A percentile compares a stretch with the other conserved stretches of the same genome.
phyloP scores from a whole-genome alignment of 352 stramenopile species.

The Aphanomyces euteiches region DNA sequence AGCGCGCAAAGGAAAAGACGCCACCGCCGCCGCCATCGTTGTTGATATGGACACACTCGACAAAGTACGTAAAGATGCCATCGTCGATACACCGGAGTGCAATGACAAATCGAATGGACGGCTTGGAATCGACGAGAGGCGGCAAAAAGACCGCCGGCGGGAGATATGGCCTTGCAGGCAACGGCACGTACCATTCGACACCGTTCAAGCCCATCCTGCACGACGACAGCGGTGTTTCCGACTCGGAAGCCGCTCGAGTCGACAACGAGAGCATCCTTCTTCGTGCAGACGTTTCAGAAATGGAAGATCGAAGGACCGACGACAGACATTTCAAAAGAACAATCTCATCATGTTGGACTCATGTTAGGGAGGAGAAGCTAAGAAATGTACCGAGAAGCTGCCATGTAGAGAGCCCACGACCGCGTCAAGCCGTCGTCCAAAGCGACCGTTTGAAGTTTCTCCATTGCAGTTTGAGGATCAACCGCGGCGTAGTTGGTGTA shows the following conservation, averaged over 20 bases:
- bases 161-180: background rate
- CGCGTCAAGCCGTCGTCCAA: slow-evolving; percentile 74
- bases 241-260: no score
- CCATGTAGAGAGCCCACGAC: slow-evolving; percentile 73
- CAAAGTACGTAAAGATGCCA: slow-evolving; percentile 20
- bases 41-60: background rate
- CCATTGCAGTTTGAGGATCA: slow-evolving; percentile 43
- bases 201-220: background rate
- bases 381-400: slow-evolving; percentile 8
- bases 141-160: slow-evolving; percentile 14
- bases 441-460: slow-evolving; percentile 50
- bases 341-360: no score
- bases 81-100: slow-evolving; percentile 18
- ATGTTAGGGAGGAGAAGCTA: no score
- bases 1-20: background rate
- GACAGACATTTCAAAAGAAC: no score
- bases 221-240: no score
- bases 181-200: slow-evolving; percentile 1
- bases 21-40: background rate
- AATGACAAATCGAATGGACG: background rate
- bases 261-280: no score
- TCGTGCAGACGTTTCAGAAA: no score
- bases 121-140: background rate
- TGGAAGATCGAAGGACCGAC: no score
- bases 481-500: slow-evolving; percentile 69